Conservation (phyloP, 345 rosid genomes). For the Sonneratia alba region DNA sequence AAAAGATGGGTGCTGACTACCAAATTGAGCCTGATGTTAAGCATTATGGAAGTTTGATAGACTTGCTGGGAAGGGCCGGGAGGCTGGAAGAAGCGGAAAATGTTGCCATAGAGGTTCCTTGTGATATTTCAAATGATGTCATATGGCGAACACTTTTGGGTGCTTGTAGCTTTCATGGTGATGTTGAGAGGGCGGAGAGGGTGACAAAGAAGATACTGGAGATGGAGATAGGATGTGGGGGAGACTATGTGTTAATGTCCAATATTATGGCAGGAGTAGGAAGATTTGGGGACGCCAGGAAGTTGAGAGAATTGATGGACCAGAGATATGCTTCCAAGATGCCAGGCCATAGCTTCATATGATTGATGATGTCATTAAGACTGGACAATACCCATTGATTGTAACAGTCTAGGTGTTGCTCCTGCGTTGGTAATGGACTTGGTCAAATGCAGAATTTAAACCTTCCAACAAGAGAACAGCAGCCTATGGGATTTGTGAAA, state of each 20-base stretch:
- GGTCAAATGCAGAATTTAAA: not conserved
- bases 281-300: constrained; percentile 55
- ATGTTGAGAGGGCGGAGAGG: constrained; percentile 61
- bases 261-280: constrained; percentile 58
- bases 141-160: constrained; percentile 81
- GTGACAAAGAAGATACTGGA: constrained; percentile 57
- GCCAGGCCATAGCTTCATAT: constrained; percentile 43
- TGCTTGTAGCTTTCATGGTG: constrained; percentile 70
- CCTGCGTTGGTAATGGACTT: not conserved
- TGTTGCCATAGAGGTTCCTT: constrained; percentile 48
- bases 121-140: constrained; percentile 34
- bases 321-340: constrained; percentile 38
- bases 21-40: constrained; percentile 48
- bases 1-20: constrained; percentile 43
- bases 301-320: constrained; percentile 48
- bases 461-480: not conserved
- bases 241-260: constrained; percentile 68
- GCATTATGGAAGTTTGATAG: constrained; percentile 71
- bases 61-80: constrained; percentile 74
- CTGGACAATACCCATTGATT: not conserved
- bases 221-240: constrained; percentile 60
- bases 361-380: not conserved
- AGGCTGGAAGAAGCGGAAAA: constrained; percentile 74
- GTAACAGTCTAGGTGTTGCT: not conserved
- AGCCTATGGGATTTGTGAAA: not conserved